Conservation (phyloP, 192 early-diverging fungal species). For the Endogone sp. region DNA sequence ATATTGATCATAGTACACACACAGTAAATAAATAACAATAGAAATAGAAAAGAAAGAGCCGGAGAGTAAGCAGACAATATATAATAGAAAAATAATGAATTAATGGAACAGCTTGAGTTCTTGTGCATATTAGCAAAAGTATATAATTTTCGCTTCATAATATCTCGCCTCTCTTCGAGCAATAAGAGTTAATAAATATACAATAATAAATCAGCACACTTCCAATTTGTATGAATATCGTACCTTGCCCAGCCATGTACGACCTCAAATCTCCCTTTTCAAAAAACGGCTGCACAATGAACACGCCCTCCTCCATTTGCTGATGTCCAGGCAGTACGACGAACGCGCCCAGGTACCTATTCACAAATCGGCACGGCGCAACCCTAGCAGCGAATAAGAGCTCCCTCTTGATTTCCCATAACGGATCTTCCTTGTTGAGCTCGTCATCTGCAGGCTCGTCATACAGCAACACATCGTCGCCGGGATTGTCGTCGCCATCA, state of each 20-base stretch:
- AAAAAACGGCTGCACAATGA: conserved; percentile 10
- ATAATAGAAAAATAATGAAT: background rate
- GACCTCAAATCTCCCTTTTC: conserved; percentile 6
- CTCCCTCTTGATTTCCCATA: conserved; percentile 1
- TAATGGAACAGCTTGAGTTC: background rate
- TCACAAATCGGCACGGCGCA: conserved; percentile 1
- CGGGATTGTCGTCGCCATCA: background rate
- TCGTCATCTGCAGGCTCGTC: background rate
- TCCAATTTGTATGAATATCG: background rate
- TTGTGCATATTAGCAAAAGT: background rate
- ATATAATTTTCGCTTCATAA: background rate
- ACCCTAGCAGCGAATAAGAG: conserved; percentile 14
- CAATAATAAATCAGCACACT: background rate
- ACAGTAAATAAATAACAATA: background rate
- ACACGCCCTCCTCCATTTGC: background rate
- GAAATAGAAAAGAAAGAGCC: background rate
- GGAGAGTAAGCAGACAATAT: too few species aligned
- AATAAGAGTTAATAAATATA: too few species aligned
- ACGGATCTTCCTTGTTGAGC: background rate
- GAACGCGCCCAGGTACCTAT: conserved; percentile 9
- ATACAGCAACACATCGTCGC: background rate
- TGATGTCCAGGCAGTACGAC: background rate
- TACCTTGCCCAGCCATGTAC: conserved; percentile 13
- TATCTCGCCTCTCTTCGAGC: background rate
- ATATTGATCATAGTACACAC: background rate